A percentile compares a stretch with the other conserved stretches of the same genome.
These are phyloP conservation scores for Tardiomyces blankii DNA, from an alignment of 1,139 yeast species.

Conservation along the genomic window DNA sequence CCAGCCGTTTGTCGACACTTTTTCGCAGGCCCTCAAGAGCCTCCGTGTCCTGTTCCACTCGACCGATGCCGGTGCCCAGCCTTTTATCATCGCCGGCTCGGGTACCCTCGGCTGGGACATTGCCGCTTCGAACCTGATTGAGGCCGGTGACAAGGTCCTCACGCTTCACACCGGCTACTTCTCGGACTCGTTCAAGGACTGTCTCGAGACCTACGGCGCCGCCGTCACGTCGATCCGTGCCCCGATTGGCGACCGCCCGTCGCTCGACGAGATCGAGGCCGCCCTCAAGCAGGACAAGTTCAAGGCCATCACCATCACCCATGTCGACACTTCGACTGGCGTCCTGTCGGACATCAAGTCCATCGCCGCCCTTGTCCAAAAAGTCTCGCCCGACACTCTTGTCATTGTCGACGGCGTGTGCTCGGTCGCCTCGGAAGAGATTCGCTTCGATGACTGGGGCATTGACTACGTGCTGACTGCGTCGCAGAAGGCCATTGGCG, in stretches of 20 bases:
- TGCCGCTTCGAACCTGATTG: conserved; percentile 65
- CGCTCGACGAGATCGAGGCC: conserved; percentile 39
- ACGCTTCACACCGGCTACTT: conserved; percentile 91
- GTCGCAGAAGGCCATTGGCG: conserved; percentile 92
- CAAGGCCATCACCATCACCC: conserved; percentile 74
- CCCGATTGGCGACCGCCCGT: conserved; percentile 60
- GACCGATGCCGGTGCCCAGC: conserved; percentile 53
- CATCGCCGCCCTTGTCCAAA: conserved; percentile 49
- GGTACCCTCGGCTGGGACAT: conserved; percentile 97
- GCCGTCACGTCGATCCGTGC: conserved; percentile 47
- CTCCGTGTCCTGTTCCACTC: conserved; percentile 70
- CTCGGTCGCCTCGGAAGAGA: conserved; percentile 78
- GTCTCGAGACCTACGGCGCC: conserved; percentile 62
- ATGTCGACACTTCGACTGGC: conserved; percentile 93
- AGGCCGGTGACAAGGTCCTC: conserved; percentile 50
- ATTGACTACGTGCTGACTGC: conserved; percentile 83
- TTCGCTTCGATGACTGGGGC: conserved; percentile 85
- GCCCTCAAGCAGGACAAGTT: conserved; percentile 44
- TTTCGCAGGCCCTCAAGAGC: conserved; percentile 55
- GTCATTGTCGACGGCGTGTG: conserved; percentile 91
- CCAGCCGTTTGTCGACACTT: conserved; percentile 71
- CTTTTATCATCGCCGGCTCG: conserved; percentile 75
- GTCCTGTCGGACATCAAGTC: conserved; percentile 66
- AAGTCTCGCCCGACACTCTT: conserved; percentile 66
- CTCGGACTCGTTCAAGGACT: conserved; percentile 77